Percentiles rank a stretch among this genome's conserved stretches.
Evolutionary conservation across 345 rosid species (phyloP).

Genomic region (Adansonia digitata): DNA sequence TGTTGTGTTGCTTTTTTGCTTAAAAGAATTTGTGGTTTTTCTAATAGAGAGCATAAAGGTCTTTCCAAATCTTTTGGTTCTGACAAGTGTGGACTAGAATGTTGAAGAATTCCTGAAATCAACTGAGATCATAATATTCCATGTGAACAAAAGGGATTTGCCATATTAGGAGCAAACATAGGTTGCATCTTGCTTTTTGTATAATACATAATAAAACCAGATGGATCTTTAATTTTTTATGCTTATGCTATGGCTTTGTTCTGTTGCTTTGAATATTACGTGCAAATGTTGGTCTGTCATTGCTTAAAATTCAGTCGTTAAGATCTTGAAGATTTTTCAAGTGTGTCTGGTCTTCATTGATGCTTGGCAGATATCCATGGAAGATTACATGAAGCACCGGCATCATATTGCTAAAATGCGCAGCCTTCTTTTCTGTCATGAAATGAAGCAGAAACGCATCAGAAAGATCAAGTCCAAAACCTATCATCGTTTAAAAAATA

Average conservation of each 20-base stretch:
- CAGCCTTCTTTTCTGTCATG: conserved; percentile 84
- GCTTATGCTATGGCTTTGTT: not conserved
- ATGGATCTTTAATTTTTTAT: not conserved
- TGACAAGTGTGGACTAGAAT: not conserved
- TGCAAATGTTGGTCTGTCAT: not conserved
- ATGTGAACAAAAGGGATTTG: not conserved
- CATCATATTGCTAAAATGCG: conserved; percentile 78
- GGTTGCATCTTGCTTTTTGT: conserved; percentile 4
- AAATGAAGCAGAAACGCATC: conserved; percentile 68
- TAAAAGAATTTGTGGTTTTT: not conserved
- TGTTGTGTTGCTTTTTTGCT: not conserved
- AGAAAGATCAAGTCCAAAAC: conserved; percentile 93
- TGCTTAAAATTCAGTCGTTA: not conserved
- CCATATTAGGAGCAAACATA: not conserved
- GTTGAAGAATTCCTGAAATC: not conserved
- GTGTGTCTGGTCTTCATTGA: conserved; percentile 13
- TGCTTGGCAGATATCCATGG: conserved; percentile 59
- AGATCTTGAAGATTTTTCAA: not conserved
- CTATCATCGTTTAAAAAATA: conserved; percentile 67
- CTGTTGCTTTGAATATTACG: not conserved
- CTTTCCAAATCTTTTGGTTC: not conserved
- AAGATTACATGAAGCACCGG: conserved; percentile 57
- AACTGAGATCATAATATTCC: not conserved
- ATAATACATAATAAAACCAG: not conserved
- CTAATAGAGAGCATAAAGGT: not conserved